Evolutionary conservation across 768 basidiomycete species (phyloP).

Genomic region (Tylopilus plumbeoviolaceoides): DNA sequence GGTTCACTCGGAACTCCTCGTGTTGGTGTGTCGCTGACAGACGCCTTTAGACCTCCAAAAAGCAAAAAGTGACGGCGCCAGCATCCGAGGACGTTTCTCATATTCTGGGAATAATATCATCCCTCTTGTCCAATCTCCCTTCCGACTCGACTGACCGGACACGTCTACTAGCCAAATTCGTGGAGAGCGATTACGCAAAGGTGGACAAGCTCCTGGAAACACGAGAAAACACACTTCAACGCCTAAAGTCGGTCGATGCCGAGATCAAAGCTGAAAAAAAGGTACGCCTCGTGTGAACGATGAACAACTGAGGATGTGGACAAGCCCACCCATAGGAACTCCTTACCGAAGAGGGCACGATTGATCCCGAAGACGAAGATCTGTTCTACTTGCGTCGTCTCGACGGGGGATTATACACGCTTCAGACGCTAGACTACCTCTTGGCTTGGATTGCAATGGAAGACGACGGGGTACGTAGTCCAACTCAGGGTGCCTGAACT

Average conservation of each 20-base stretch:
- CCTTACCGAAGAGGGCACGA: conserved; percentile 51
- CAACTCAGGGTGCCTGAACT: background rate
- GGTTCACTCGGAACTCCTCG: conserved; percentile 39
- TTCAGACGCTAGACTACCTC: conserved; percentile 93
- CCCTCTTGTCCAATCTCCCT: conserved; percentile 80
- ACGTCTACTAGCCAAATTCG: conserved; percentile 88
- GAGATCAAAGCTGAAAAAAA: conserved; percentile 70
- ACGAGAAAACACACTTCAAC: conserved; percentile 61
- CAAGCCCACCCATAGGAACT: conserved; percentile 40
- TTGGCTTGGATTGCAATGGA: conserved; percentile 96
- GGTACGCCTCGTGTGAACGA: conserved; percentile 33
- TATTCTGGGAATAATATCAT: conserved; percentile 82
- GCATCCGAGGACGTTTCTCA: conserved; percentile 84
- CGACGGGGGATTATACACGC: conserved; percentile 81
- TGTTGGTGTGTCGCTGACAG: conserved; percentile 8
- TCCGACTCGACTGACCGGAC: conserved; percentile 80
- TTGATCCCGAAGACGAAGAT: conserved; percentile 63
- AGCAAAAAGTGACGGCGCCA: conserved; percentile 52
- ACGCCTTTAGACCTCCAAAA: conserved; percentile 47
- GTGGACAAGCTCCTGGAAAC: conserved; percentile 90
- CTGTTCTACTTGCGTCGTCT: conserved; percentile 81
- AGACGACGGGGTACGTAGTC: conserved; percentile 82
- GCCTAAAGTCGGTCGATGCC: conserved; percentile 57
- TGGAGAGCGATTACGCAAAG: conserved; percentile 90
- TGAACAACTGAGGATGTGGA: background rate